phyloP scores from a whole-genome alignment of 2,329 filamentous ascomycete genomes.

The Huntiella abstrusa region DNA sequence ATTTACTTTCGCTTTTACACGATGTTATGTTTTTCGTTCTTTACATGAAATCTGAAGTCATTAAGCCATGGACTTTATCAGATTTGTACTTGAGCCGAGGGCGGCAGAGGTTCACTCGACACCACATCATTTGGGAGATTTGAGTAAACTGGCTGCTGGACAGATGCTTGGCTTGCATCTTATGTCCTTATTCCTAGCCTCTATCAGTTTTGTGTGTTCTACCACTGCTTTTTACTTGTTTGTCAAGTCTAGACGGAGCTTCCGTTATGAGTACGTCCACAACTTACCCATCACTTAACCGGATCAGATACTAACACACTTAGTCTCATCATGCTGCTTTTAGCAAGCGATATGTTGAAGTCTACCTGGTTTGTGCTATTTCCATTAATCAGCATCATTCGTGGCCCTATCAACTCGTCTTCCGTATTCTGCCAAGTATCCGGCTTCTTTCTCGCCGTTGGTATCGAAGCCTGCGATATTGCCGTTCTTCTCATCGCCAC shows the following conservation, averaged over 20 bases:
- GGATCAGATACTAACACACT: background rate
- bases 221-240: constrained; percentile 52
- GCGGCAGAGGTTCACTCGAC: background rate
- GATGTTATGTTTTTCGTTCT: background rate
- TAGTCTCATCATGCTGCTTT: constrained; percentile 55
- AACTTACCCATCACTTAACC: background rate
- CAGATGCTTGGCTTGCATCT: constrained; percentile 15
- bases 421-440: constrained; percentile 46
- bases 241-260: constrained; percentile 50
- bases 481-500: constrained; percentile 54
- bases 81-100: background rate
- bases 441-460: constrained; percentile 47
- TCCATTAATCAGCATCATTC: constrained; percentile 36
- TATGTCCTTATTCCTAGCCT: constrained; percentile 23
- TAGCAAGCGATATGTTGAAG: constrained; percentile 55
- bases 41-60: background rate
- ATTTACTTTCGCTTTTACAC: background rate
- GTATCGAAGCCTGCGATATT: constrained; percentile 53
- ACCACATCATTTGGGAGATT: background rate
- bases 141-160: background rate
- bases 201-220: constrained; percentile 36
- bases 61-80: background rate
- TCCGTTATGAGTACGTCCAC: constrained; percentile 47
- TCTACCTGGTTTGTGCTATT: constrained; percentile 49
- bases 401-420: constrained; percentile 28